Evolutionary conservation across 202 grass and related monocot genomes (phyloP).

Genomic region (Cymbopogon flexuosus): DNA sequence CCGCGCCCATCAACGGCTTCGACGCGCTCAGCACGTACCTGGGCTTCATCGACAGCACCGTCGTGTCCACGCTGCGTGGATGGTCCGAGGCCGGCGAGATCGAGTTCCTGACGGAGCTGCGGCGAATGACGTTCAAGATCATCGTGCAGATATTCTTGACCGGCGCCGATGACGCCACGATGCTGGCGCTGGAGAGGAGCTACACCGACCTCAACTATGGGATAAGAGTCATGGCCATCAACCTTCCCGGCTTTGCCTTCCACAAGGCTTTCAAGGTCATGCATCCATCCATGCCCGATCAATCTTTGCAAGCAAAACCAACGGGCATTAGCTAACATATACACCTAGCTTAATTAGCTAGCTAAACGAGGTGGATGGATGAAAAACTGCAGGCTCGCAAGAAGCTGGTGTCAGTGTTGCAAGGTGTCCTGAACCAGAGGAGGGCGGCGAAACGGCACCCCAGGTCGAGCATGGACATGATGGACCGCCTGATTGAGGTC

Average conservation of each 20-base stretch:
- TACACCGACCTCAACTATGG: slow-evolving; percentile 84
- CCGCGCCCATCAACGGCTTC: slow-evolving; percentile 64
- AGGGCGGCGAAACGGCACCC: background rate
- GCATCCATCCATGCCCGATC: background rate
- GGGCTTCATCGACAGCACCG: slow-evolving; percentile 56
- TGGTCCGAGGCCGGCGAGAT: slow-evolving; percentile 32
- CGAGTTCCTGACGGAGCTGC: slow-evolving; percentile 76
- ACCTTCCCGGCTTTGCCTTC: slow-evolving; percentile 78
- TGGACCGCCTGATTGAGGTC: slow-evolving; percentile 58
- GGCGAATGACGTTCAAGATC: slow-evolving; percentile 75
- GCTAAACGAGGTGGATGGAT: no score
- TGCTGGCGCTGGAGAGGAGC: slow-evolving; percentile 49
- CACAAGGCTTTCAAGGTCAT: background rate
- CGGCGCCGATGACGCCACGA: slow-evolving; percentile 31
- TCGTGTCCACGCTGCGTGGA: slow-evolving; percentile 31
- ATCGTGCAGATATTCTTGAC: slow-evolving; percentile 85
- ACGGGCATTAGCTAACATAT: background rate
- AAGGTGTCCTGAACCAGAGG: slow-evolving; percentile 53
- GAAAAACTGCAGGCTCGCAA: slow-evolving; percentile 27
- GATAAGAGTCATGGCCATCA: slow-evolving; percentile 75
- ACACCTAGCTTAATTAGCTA: background rate
- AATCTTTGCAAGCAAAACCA: background rate
- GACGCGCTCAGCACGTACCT: slow-evolving; percentile 69
- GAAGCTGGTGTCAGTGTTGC: slow-evolving; percentile 46
- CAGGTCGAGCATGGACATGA: slow-evolving; percentile 53